These are phyloP conservation scores for Pestalotiopsis sp. DNA, from an alignment of 2,329 filamentous ascomycete genomes.

Conservation along the genomic window DNA sequence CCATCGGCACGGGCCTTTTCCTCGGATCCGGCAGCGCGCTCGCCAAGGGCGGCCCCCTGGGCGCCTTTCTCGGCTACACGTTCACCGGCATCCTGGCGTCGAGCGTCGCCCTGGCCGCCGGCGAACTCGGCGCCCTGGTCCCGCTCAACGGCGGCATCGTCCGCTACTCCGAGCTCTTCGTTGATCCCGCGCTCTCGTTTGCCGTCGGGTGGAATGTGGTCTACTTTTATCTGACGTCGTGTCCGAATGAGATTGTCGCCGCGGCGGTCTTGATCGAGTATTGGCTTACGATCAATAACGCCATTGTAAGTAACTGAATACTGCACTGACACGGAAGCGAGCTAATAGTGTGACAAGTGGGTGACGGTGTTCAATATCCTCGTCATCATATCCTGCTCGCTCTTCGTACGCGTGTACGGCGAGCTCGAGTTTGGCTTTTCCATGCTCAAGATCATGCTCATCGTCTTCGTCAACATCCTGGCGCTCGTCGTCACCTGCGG, in stretches of 20 bases:
- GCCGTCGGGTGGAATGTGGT: constrained; percentile 38
- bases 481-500: constrained; percentile 51
- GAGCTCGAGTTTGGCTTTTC: constrained; percentile 15
- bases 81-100: constrained; percentile 37
- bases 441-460: constrained; percentile 27
- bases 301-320: constrained; percentile 13
- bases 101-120: constrained; percentile 35
- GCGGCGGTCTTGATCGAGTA: constrained; percentile 25
- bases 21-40: constrained; percentile 64
- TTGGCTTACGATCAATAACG: constrained; percentile 18
- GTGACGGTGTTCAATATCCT: constrained; percentile 20
- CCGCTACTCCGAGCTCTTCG: constrained; percentile 36
- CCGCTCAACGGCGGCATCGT: constrained; percentile 40
- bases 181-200: constrained; percentile 35
- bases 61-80: constrained; percentile 34
- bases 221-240: constrained; percentile 30
- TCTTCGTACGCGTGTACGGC: constrained; percentile 6
- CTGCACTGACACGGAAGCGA: background rate
- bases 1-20: constrained; percentile 57
- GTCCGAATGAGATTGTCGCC: constrained; percentile 32
- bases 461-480: constrained; percentile 53
- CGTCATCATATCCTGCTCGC: background rate
- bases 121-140: constrained; percentile 38
- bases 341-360: constrained; percentile 19
- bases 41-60: constrained; percentile 55